Percentiles rank a stretch among this genome's conserved stretches.
These are phyloP conservation scores for Lactarius indigo DNA, from an alignment of 768 basidiomycete genomes.

Conservation along the genomic window DNA sequence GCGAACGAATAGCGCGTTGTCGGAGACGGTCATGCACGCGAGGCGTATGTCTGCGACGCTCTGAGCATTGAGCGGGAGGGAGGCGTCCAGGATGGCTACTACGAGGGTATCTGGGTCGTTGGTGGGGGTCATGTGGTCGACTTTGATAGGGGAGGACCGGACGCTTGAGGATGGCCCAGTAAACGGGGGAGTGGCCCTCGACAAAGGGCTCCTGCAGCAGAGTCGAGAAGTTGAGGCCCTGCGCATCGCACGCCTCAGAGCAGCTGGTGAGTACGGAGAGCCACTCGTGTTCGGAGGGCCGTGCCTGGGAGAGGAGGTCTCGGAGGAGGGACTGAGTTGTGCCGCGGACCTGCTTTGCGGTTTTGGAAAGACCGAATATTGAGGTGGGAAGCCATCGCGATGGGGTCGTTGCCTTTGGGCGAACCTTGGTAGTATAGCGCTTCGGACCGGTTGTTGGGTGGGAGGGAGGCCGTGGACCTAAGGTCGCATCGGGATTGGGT, in stretches of 20 bases:
- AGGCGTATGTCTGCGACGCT: constrained; percentile 60
- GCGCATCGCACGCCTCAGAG: constrained; percentile 51
- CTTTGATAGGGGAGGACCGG: constrained; percentile 27
- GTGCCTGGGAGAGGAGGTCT: constrained; percentile 40
- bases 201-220: constrained; percentile 62
- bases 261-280: constrained; percentile 56
- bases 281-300: constrained; percentile 30
- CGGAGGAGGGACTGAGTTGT: constrained; percentile 23
- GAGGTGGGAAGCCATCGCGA: constrained; percentile 21
- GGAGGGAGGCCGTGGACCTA: neutral
- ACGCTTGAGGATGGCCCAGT: constrained; percentile 70
- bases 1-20: constrained; percentile 58
- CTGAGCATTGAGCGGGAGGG: constrained; percentile 40
- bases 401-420: neutral
- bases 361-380: constrained; percentile 26
- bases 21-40: constrained; percentile 62
- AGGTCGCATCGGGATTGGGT: neutral
- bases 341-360: constrained; percentile 23
- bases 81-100: constrained; percentile 50
- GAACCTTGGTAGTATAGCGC: neutral
- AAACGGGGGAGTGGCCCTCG: constrained; percentile 62
- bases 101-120: constrained; percentile 34
- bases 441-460: neutral
- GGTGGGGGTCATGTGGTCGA: neutral
- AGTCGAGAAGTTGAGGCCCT: constrained; percentile 47